Evolutionary conservation across 805 yeast species (phyloP).

Genomic region (Metschnikowia drakensbergensis): DNA sequence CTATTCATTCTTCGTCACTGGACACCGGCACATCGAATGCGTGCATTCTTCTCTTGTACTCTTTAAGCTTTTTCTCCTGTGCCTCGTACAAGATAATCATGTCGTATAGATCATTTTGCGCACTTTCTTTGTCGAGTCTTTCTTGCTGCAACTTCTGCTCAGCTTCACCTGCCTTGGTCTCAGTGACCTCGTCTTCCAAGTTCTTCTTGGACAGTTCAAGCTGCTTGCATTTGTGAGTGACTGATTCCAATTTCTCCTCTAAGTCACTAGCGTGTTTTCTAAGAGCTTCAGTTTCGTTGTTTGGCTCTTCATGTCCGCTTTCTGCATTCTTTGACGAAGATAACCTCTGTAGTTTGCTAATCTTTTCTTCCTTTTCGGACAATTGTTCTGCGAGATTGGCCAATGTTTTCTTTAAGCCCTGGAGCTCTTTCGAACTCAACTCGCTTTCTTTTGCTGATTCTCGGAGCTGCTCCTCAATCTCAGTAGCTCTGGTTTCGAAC

Average conservation of each 20-base stretch:
- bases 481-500: not conserved
- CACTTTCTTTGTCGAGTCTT: not conserved
- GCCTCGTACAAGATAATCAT: constrained; percentile 77
- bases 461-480: constrained; percentile 4
- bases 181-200: not conserved
- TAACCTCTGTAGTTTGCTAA: not conserved
- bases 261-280: not conserved
- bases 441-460: not conserved
- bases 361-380: not conserved
- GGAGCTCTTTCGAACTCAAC: not conserved
- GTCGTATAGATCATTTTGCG: constrained; percentile 13
- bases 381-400: not conserved
- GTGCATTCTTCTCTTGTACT: constrained; percentile 51
- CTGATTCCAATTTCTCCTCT: not conserved
- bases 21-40: constrained; percentile 58
- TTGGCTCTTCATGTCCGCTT: not conserved
- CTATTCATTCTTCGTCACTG: constrained; percentile 52
- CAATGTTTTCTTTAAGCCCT: not conserved
- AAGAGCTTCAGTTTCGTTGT: not conserved
- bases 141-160: not conserved
- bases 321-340: not conserved
- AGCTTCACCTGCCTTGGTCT: not conserved
- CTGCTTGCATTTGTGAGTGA: not conserved
- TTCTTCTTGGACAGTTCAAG: not conserved
- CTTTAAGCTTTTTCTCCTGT: constrained; percentile 61